Base-by-base conservation (phyloP, 371 early-diverging fungal genomes). In the Rhizopus arrhizus region DNA sequence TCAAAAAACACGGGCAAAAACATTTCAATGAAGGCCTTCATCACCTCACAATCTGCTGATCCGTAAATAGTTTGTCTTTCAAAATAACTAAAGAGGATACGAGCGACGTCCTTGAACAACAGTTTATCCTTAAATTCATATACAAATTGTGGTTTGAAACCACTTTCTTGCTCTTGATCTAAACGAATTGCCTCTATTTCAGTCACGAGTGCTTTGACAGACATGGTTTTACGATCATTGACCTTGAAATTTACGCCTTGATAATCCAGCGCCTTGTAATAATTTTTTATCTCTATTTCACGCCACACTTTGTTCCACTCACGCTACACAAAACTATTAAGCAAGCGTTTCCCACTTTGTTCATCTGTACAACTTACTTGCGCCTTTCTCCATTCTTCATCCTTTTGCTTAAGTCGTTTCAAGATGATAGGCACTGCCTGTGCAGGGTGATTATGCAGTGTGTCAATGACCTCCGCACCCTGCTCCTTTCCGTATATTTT, bases 301-400 rank as follows among this genome's bases (percentile, higher is more conserved):
- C 96, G 86, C 99, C 99, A 99, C 6, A 96, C 83, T 72, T 96
- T 95, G 72, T 91, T 89, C 85, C 90, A 93, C 47, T 93, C 92
- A 59, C 94, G 88, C 83, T 64, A 58, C 13, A 40, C 31, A 15
- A 42, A 85, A 87, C 92, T 72, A 95, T 95, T 38, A 90, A 89
- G 7, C 11, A 29, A 32, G 86, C 81, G 77, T 85, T 91, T 31
- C 85, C 83, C 32, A 15, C n/a, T 43, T 16, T 52, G 51, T 45
- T 94, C 69, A 38, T 46, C 90, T 88, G 85, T 15, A 96, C 78
- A 87, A 91, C 65, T 22, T 47, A 13, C 34, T 33, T 72, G 65
- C 12, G 66, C 58, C 4, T 59, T 56, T 50, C 92, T 88, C 95
- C 98, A 98, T 71, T 98, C 97, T 65, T 96, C 95, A 70, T 98